Conservation (phyloP, 768 basidiomycete genomes). For the Russula sp. region DNA sequence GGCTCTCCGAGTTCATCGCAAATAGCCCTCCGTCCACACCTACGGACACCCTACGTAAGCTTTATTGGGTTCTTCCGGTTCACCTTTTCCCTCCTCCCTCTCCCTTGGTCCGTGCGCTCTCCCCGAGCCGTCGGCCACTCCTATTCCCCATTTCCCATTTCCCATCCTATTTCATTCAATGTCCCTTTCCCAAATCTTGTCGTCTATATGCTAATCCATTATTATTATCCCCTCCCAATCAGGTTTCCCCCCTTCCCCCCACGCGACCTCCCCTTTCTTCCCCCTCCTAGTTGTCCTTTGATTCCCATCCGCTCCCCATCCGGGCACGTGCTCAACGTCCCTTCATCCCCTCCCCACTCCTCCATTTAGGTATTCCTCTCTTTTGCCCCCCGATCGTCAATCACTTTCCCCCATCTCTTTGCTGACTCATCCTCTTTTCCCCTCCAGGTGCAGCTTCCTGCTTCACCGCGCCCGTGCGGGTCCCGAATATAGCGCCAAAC, state of each 20-base stretch:
- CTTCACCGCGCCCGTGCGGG: neutral
- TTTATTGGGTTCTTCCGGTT: constrained; percentile 29
- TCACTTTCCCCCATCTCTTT: constrained; percentile 2
- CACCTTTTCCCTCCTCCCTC: constrained; percentile 17
- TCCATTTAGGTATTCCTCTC: constrained; percentile 18
- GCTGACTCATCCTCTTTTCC: constrained; percentile 15
- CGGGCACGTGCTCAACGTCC: constrained; percentile 24
- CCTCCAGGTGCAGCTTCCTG: constrained; percentile 8
- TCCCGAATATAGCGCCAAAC: constrained; percentile 12
- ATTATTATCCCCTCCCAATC: constrained; percentile 7
- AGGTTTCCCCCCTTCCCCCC: constrained; percentile 16
- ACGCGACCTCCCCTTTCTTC: constrained; percentile 14
- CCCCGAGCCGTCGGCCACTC: constrained; percentile 22
- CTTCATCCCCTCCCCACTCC: neutral
- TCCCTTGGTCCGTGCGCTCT: constrained; percentile 25
- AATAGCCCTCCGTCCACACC: constrained; percentile 22
- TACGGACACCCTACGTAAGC: constrained; percentile 29
- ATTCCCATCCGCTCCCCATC: constrained; percentile 16
- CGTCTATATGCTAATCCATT: constrained; percentile 25
- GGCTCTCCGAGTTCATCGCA: constrained; percentile 29
- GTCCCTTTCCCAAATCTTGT: constrained; percentile 11
- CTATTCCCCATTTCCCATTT: constrained; percentile 18
- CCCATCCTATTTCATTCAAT: constrained; percentile 7
- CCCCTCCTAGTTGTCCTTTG: neutral
- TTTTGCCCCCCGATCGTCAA: constrained; percentile 9